Evolutionary conservation across 768 basidiomycete genomes (phyloP).

Genomic region (Phaeotremella fagi): DNA sequence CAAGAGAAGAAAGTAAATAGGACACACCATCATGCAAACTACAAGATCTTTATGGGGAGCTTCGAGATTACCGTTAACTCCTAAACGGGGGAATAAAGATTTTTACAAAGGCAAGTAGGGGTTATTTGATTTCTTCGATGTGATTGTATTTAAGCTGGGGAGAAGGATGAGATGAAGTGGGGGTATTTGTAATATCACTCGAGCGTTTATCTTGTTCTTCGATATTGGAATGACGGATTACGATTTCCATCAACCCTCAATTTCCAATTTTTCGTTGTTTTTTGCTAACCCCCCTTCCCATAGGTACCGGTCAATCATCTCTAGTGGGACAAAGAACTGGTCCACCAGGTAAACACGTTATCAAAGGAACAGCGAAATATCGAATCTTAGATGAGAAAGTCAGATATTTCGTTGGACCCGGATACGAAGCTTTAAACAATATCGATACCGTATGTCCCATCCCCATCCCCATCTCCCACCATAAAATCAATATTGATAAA

Average conservation of each 20-base stretch:
- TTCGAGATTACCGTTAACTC: constrained; percentile 71
- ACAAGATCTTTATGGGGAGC: constrained; percentile 52
- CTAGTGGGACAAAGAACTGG: constrained; percentile 81
- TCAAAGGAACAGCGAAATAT: constrained; percentile 69
- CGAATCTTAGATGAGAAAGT: constrained; percentile 76
- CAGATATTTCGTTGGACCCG: constrained; percentile 73
- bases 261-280: too few species aligned
- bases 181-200: too few species aligned
- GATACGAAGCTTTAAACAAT: constrained; percentile 31
- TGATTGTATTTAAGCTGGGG: too few species aligned
- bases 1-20: too few species aligned
- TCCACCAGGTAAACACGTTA: constrained; percentile 78
- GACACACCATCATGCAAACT: constrained; percentile 28
- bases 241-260: too few species aligned
- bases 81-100: constrained; percentile 90
- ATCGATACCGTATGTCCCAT: constrained; percentile 9
- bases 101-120: constrained; percentile 79
- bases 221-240: too few species aligned
- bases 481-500: neutral
- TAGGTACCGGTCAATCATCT: constrained; percentile 76
- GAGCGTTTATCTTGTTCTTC: too few species aligned
- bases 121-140: neutral
- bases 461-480: neutral
- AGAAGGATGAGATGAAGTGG: too few species aligned
- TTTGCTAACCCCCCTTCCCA: neutral